Evolutionary conservation across 805 yeast species (phyloP).

Genomic region (Saccharomycopsis fibuligera): DNA sequence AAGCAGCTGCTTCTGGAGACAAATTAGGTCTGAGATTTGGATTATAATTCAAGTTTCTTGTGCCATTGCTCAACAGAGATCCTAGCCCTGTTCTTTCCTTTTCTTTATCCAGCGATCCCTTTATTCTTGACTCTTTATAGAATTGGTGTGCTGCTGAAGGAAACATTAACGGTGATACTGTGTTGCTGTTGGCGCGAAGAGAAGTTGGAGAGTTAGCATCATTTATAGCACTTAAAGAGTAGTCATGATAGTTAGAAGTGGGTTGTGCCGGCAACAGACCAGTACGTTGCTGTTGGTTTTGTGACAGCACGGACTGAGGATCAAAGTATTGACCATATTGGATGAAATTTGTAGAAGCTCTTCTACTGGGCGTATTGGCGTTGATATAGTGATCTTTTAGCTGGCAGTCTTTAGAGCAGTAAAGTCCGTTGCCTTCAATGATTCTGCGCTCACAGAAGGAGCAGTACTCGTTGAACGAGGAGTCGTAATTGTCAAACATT

Average conservation of each 20-base stretch:
- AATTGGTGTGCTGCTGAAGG: conserved; percentile 2
- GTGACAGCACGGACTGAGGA: conserved; percentile 1
- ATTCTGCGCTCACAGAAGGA: conserved; percentile 11
- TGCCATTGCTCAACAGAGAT: no score
- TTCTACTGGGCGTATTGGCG: conserved; percentile 6
- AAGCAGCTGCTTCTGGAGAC: conserved; percentile 4
- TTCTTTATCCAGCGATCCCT: background rate
- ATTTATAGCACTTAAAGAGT: conserved; percentile 14
- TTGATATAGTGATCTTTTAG: conserved; percentile 8
- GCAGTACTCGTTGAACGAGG: conserved; percentile 17
- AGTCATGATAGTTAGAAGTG: conserved; percentile 7
- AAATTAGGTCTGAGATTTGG: conserved; percentile 1
- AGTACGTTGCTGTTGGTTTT: background rate
- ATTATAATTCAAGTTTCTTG: background rate
- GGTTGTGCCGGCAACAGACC: background rate
- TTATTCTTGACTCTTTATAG: conserved; percentile 1
- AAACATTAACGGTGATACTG: conserved; percentile 1
- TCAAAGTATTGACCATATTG: conserved; percentile 8
- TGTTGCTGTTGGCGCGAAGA: conserved; percentile 4
- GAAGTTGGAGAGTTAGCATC: conserved; percentile 10
- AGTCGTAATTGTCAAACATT: conserved; percentile 8
- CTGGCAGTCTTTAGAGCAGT: conserved; percentile 16
- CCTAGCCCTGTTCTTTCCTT: no score
- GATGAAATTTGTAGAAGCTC: conserved; percentile 5
- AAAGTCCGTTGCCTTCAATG: conserved; percentile 1